Base-by-base conservation (phyloP, 306 rosid genomes). In the Aeschynomene evenia region DNA sequence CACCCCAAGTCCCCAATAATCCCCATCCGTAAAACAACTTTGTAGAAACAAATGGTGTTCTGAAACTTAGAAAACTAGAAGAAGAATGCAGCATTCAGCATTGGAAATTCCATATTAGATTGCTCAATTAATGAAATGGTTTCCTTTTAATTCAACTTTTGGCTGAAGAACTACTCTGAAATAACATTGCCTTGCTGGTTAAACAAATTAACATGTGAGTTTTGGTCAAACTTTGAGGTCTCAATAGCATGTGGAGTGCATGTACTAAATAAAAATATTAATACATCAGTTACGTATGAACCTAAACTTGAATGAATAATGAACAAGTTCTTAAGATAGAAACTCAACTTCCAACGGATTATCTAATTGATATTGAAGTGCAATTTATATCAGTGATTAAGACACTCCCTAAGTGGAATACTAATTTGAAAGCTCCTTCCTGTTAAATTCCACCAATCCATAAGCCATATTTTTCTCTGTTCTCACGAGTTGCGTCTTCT, bases 311-410 rank as follows among this genome's bases (percentile, higher is more conserved):
- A 28, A 7, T 15, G n/a, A n/a, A n/a, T n/a, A n/a, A n/a, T n/a
- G n/a, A n/a, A n/a, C n/a, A 53, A 11, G 12, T 29, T 24, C 50
- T 55, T 66, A 67, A 2, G 70, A 48, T 40, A n/a, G 2, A 21
- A 11, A 48, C 10, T 31, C 50, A 37, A 36, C 50, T 36, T 68
- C 49, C 28, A 19, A 40, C 28, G 37, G 39, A 68, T 39, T 24
- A 31, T 14, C 49, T 59, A 24, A 14, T 33, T 5, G 48, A 18
- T 49, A 49, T 10, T 14, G 18, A 43, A 23, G 10, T 21, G 45
- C 80, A 75, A 67, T 48, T n/a, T 67, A 75, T 56, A 37, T 58
- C 55, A 18, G 36, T 18, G 43, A 52, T 62, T 15, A 28, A 16
- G 9, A 43, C 46, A 33, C 5, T 28, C 10, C 10, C 48, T 33